Evolutionary conservation across 2,329 filamentous ascomycete species (phyloP), one percentile per base, ranked within the genome.

Genomic region (Leptographium procerum): DNA sequence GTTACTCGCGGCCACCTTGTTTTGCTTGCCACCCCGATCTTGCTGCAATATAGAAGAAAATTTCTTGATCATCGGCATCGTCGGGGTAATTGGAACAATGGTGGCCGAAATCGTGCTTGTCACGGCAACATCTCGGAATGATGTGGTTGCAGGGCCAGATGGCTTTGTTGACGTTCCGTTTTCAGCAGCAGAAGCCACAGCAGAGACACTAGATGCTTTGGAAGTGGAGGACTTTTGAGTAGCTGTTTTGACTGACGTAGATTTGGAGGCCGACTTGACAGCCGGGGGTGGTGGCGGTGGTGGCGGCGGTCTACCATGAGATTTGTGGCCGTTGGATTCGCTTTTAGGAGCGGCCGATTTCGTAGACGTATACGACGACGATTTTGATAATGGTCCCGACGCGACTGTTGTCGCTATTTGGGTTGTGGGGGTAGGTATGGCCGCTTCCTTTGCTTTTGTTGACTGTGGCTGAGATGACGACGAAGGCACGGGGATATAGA

Each of bases 31-130:
- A 19, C 56, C 58, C 10, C 75, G 71, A 47, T 77, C 77, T 61
- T 78, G 73, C 60, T 77, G 77, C 2, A 66, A 65, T 22, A 71
- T 69, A 3, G 77, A 76, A 0, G 76, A 73, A 22, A 73, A 65
- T 62, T 76, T 79, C 64, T 78, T 78, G 52, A 67, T 70, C 26
- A 67, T 63, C 0, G 66, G 65, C 4, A 64, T 56, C 0, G 61
- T 60, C 7, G 62, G 48, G 19, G 59, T 48, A 10, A 57, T 28
- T 13, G 55, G 28, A 24, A 59, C 8, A 16, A 59, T 51, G 8
- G 57, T 54, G 5, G 61, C 50, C 0, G 65, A 45, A n/a, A 60
- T 52, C 6, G 61, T 56, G 11, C 64, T 60, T 10, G 62, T 58
- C 36, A 65, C 59, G 4, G 65, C 61, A 2, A 67, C 60, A 19